A percentile compares a stretch with the other conserved stretches of the same genome.
These are phyloP conservation scores for Brachypodium distachyon DNA, from an alignment of 202 grass and related monocot species.

Conservation along the genomic window DNA sequence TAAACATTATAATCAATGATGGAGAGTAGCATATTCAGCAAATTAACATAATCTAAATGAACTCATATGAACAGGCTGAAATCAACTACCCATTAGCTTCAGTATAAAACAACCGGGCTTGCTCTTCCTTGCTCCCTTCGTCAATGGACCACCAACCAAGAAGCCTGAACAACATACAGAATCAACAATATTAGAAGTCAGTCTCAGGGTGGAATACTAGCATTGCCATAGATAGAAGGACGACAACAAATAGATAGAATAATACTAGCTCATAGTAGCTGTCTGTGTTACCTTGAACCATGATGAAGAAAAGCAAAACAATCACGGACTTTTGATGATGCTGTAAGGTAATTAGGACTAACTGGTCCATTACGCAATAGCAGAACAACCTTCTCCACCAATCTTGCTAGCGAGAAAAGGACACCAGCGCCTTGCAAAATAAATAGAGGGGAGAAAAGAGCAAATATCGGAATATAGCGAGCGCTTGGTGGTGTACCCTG, in stretches of 20 bases:
- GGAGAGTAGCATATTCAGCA: not conserved
- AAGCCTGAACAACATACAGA: conserved; percentile 46
- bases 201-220: not conserved
- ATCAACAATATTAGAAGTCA: not conserved
- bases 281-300: conserved; percentile 72
- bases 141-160: conserved; percentile 98
- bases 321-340: conserved; percentile 65
- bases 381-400: conserved; percentile 82
- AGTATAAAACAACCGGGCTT: conserved; percentile 66
- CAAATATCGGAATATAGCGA: conserved; percentile 69
- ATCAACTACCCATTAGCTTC: conserved; percentile 64
- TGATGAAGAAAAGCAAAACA: conserved; percentile 90
- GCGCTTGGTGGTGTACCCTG: conserved; percentile 83
- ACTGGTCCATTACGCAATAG: conserved; percentile 64
- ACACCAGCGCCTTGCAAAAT: conserved; percentile 82
- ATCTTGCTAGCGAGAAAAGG: conserved; percentile 75
- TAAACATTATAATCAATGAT: not conserved
- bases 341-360: conserved; percentile 58
- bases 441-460: conserved; percentile 81
- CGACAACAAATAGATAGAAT: conserved; percentile 15
- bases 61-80: not conserved
- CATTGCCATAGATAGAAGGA: not conserved
- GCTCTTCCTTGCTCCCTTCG: conserved; percentile 92
- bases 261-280: not conserved
- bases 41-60: conserved; percentile 10